Evolutionary conservation across 1,284 basidiomycete genomes (phyloP).

Genomic region (Apiotrichum mycotoxinovorans): DNA sequence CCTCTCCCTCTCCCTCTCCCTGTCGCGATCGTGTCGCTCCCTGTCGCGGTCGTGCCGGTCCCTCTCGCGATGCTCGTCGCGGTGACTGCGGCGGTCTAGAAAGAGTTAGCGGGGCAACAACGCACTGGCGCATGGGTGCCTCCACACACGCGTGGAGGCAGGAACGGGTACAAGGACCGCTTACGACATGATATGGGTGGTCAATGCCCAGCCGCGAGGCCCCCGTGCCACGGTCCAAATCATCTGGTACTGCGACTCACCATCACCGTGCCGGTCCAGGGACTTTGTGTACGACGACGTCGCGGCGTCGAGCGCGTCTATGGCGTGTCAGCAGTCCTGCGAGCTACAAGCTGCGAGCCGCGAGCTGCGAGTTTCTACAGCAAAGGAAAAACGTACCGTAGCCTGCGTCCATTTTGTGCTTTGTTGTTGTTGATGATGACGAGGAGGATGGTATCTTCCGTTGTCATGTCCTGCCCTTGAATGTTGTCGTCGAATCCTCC

Average conservation of each 20-base stretch:
- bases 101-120: not conserved
- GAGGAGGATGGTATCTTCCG: not conserved
- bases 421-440: not conserved
- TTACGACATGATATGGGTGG: no score
- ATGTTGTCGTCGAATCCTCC: not conserved
- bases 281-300: conserved; percentile 28
- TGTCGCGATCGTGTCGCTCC: conserved; percentile 7
- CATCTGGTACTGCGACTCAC: no score
- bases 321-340: conserved; percentile 1
- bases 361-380: not conserved
- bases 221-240: no score
- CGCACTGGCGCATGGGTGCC: not conserved
- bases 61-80: conserved; percentile 6
- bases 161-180: no score
- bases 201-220: no score
- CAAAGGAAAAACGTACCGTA: no score
- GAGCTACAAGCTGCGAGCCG: not conserved
- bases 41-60: conserved; percentile 8
- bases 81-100: conserved; percentile 12
- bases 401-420: conserved; percentile 29
- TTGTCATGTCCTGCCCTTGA: not conserved
- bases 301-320: conserved; percentile 31
- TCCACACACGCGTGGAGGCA: not conserved
- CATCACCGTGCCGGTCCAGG: conserved; percentile 16
- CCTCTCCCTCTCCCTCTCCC: conserved; percentile 15